Base-by-base conservation (phyloP, 352 stramenopile genomes). In the Phytophthora melonis region DNA sequence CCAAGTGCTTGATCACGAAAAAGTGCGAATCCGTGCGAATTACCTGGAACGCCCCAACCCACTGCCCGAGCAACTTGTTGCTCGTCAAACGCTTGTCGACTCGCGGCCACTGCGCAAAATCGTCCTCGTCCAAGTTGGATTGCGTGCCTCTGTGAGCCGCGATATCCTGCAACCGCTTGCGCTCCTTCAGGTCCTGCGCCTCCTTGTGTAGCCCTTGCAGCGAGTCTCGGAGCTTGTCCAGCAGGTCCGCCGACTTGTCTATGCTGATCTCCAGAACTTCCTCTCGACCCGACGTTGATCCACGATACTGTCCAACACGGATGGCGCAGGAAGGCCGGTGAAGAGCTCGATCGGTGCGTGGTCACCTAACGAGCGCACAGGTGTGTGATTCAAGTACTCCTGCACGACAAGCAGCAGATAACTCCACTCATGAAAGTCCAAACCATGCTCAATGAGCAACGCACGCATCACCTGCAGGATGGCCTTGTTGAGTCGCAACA, bases 171-270 rank as follows among this genome's bases (percentile, higher is more conserved):
- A 63, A 36, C 4, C 57, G 47, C 8, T 56, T 30, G 7, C 41
- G 36, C 14, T 71, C 61, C 21, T 66, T 64, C 6, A n/a, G n/a
- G 14, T 70, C 57, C 11, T 49, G 4, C 5, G 71, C 62, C 23
- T 67, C 62, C 14, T 49, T 25, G 25, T 75, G 62, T 10, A 75
- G 60, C 1, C n/a, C 61, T 3, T 62, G 61, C 11, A 75, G 43
- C 8, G 54, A 70, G 1, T 0, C 6, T 5, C 68, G 68, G 0
- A 75, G 52, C 6, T 5, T 19, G 10, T 55, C 49, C 19, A 70
- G 43, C 43, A 52, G 43, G 16, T 52, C 43, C 43, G 43, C 43
- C 43, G 43, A 52, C 43, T 23, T 23, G 6, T 25, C 43, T 18
- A 52, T 52, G 43, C 13, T 52, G 10, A 52, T 52, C 5, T 23